phyloP scores from a whole-genome alignment of 2,329 filamentous ascomycete genomes.

The Aspergillus pseudoglaucus region DNA sequence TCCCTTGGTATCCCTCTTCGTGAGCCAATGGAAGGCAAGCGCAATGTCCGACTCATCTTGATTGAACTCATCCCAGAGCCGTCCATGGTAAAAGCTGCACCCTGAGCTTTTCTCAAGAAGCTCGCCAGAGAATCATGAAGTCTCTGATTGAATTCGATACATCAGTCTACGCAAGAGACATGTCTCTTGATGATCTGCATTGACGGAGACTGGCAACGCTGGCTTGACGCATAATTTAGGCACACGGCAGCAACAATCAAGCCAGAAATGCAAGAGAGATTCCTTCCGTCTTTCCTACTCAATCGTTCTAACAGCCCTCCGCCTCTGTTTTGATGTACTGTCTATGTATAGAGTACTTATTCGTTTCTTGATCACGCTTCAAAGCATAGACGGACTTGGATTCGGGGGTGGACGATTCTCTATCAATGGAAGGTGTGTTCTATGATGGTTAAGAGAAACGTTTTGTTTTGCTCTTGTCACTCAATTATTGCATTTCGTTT shows the following conservation, averaged over 20 bases:
- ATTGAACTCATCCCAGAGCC: slow-evolving; percentile 14
- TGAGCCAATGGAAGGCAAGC: slow-evolving; percentile 1
- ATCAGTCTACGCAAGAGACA: slow-evolving; percentile 8
- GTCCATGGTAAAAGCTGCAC: slow-evolving; percentile 10
- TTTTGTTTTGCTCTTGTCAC: too few species aligned
- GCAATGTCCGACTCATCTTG: slow-evolving; percentile 17
- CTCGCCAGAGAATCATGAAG: slow-evolving; percentile 15
- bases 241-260: slow-evolving; percentile 14
- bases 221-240: slow-evolving; percentile 15
- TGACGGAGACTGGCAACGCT: slow-evolving; percentile 18
- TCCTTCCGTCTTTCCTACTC: too few species aligned
- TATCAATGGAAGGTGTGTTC: too few species aligned
- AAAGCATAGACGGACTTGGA: too few species aligned
- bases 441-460: too few species aligned
- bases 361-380: too few species aligned
- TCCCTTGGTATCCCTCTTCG: slow-evolving; percentile 12
- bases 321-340: too few species aligned
- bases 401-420: too few species aligned
- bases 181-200: slow-evolving; percentile 12
- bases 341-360: too few species aligned
- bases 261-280: slow-evolving; percentile 7
- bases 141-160: slow-evolving; percentile 16
- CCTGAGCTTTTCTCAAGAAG: slow-evolving; percentile 6
- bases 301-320: too few species aligned
- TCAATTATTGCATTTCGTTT: too few species aligned